These are phyloP conservation scores for Rhodofomes roseus DNA, from an alignment of 1,284 basidiomycete genomes.

Conservation along the genomic window DNA sequence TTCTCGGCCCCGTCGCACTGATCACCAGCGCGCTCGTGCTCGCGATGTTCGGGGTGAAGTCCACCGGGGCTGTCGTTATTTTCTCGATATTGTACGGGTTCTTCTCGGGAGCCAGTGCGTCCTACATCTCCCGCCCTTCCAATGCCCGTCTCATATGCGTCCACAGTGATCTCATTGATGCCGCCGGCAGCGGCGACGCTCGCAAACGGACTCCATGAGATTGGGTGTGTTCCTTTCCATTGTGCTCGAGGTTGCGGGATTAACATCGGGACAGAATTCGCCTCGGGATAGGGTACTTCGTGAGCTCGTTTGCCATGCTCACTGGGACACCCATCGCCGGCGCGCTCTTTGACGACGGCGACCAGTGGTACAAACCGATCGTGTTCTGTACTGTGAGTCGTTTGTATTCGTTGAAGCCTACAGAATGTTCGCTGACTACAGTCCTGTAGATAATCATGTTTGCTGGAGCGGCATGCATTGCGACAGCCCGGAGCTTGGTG, in stretches of 20 bases:
- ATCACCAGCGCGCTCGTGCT: conserved; percentile 15
- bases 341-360: not conserved
- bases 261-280: not conserved
- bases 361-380: conserved; percentile 3
- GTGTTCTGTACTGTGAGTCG: conserved; percentile 3
- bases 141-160: not conserved
- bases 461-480: too few relatives aligned
- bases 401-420: too few relatives aligned
- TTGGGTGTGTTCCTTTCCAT: not conserved
- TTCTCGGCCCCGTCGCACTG: conserved; percentile 9
- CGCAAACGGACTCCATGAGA: not conserved
- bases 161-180: not conserved
- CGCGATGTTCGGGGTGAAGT: conserved; percentile 18
- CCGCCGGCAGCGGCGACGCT: not conserved
- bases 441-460: too few relatives aligned
- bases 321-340: conserved; percentile 7
- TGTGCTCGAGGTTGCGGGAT: not conserved
- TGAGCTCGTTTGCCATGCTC: conserved; percentile 1
- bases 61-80: conserved; percentile 12
- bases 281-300: conserved; percentile 2
- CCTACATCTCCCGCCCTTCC: not conserved
- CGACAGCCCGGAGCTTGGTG: too few relatives aligned
- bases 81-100: conserved; percentile 24
- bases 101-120: conserved; percentile 23
- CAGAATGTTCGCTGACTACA: too few relatives aligned